Evolutionary conservation across 257 asterid genomes (phyloP).

Genomic region (Rhazya stricta): DNA sequence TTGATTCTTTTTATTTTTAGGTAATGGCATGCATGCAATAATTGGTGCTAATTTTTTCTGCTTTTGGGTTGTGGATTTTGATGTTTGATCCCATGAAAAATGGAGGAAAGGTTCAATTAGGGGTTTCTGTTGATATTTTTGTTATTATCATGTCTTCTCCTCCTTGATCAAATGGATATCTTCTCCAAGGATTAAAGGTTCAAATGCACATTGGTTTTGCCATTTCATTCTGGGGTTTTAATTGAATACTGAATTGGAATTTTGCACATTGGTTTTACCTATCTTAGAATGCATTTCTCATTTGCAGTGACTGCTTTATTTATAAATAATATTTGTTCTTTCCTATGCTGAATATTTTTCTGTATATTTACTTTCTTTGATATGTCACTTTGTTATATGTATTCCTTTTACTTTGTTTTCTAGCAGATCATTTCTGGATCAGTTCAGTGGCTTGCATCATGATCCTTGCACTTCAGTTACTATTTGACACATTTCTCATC

Average conservation of each 20-base stretch:
- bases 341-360: too few relatives aligned
- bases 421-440: background rate
- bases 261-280: too few relatives aligned
- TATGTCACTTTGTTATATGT: background rate
- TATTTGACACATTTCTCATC: background rate
- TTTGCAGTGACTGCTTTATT: too few relatives aligned
- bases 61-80: too few relatives aligned
- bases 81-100: background rate
- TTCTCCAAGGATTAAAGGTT: background rate
- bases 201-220: background rate
- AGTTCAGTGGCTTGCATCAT: background rate
- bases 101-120: background rate
- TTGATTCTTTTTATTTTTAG: background rate
- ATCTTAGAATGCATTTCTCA: too few relatives aligned
- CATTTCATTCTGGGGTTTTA: background rate
- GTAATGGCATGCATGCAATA: conserved; percentile 16
- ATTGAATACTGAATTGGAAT: background rate
- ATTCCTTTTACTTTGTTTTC: background rate
- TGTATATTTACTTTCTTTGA: too few relatives aligned
- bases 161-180: background rate
- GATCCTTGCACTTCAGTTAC: background rate
- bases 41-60: background rate
- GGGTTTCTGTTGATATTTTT: background rate
- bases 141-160: background rate
- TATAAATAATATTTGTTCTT: too few relatives aligned